phyloP scores from a whole-genome alignment of 169 alveolate genomes.

The Fabrea salina region DNA sequence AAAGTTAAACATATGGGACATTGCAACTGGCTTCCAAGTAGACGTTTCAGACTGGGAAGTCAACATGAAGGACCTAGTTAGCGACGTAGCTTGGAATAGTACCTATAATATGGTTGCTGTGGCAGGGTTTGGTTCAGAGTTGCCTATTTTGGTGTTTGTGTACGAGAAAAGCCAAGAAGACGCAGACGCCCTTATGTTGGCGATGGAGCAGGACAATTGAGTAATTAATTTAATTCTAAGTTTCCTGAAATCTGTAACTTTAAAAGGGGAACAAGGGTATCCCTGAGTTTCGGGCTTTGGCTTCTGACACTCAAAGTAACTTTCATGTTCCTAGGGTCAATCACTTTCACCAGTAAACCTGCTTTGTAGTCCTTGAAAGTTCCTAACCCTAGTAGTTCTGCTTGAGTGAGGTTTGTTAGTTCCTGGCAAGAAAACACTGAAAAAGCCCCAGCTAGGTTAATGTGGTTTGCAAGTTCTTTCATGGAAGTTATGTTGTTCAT shows the following conservation, averaged over 20 bases:
- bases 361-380: background rate
- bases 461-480: background rate
- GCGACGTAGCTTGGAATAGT: constrained; percentile 72
- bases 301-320: background rate
- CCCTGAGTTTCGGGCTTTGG: background rate
- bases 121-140: constrained; percentile 70
- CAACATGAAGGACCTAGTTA: constrained; percentile 33
- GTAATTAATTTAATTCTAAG: background rate
- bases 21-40: constrained; percentile 46
- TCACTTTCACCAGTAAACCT: background rate
- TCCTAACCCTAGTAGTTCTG: background rate
- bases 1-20: constrained; percentile 63
- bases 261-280: background rate
- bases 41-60: constrained; percentile 11
- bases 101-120: constrained; percentile 75
- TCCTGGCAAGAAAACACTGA: background rate
- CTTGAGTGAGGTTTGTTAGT: background rate
- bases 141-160: constrained; percentile 64
- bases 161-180: constrained; percentile 27
- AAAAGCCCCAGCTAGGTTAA: background rate
- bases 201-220: no score
- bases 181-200: background rate
- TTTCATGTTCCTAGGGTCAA: background rate
- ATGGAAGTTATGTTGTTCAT: background rate
- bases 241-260: background rate